These are phyloP conservation scores for Xylariaceae sp. DNA, from an alignment of 2,329 filamentous ascomycete species.

Conservation along the genomic window DNA sequence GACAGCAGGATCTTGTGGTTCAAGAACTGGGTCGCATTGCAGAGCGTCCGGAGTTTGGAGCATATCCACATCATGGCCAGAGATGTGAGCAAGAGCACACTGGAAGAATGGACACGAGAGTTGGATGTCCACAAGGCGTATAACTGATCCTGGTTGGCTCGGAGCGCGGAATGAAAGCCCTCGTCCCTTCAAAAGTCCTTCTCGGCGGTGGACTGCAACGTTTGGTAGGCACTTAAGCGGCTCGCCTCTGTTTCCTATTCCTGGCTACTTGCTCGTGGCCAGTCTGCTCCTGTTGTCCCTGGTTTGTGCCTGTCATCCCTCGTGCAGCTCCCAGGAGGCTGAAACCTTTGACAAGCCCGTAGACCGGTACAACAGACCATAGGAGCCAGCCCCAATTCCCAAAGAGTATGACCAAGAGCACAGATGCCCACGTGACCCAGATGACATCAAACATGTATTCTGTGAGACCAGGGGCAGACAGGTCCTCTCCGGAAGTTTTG, in stretches of 20 bases:
- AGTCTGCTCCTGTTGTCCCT: slow-evolving; percentile 28
- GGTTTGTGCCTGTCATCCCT: slow-evolving; percentile 46
- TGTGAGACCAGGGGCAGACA: slow-evolving; percentile 80
- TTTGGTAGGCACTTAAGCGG: slow-evolving; percentile 35
- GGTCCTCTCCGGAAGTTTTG: slow-evolving; percentile 75
- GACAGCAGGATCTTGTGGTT: slow-evolving; percentile 68
- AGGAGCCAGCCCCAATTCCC: slow-evolving; percentile 70
- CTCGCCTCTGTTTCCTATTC: slow-evolving; percentile 51
- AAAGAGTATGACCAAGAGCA: slow-evolving; percentile 65
- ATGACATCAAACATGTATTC: slow-evolving; percentile 98
- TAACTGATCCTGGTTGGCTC: slow-evolving; percentile 12
- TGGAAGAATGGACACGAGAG: slow-evolving; percentile 50
- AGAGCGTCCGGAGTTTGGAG: slow-evolving; percentile 81
- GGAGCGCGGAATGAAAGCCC: too few species aligned
- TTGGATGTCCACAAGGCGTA: slow-evolving; percentile 33
- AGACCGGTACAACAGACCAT: slow-evolving; percentile 51
- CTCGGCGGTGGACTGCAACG: background rate
- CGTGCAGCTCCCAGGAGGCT: slow-evolving; percentile 49
- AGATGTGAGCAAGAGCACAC: slow-evolving; percentile 44
- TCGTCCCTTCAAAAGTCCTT: background rate
- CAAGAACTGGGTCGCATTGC: slow-evolving; percentile 86
- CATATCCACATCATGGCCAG: slow-evolving; percentile 77
- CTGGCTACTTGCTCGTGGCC: slow-evolving; percentile 33
- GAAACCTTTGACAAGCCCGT: slow-evolving; percentile 49
- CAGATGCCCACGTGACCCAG: slow-evolving; percentile 85